phyloP scores from a whole-genome alignment of 345 rosid genomes.

The Corchorus olitorius region DNA sequence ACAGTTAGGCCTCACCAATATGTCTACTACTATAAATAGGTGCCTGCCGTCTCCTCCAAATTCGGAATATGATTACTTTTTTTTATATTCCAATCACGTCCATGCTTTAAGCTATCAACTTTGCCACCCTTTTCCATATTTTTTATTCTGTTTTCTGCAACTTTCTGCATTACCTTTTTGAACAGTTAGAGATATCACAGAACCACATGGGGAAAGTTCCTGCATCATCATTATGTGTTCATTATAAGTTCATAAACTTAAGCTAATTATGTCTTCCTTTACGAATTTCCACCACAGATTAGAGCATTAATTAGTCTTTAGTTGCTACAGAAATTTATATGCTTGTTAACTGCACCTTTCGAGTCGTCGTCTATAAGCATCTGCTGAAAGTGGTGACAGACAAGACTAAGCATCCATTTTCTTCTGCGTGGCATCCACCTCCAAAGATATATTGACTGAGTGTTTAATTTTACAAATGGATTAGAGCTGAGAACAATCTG shows the following conservation, averaged over 20 bases:
- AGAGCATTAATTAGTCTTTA: not conserved
- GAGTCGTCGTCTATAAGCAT: constrained; percentile 17
- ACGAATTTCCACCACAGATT: not conserved
- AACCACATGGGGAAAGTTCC: not conserved
- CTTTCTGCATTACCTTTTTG: not conserved
- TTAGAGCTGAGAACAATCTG: constrained; percentile 21
- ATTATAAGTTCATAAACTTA: not conserved
- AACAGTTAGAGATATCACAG: not conserved
- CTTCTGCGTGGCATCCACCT: constrained; percentile 24
- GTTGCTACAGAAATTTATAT: not conserved
- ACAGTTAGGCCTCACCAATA: not conserved
- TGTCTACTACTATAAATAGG: constrained; percentile 13
- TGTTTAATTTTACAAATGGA: not conserved
- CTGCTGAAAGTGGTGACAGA: constrained; percentile 15
- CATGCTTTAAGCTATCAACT: not conserved
- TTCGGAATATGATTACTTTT: constrained; percentile 6
- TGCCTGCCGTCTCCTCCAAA: not conserved
- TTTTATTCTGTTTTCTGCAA: constrained; percentile 14
- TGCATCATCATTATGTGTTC: not conserved
- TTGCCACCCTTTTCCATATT: not conserved
- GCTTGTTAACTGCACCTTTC: not conserved
- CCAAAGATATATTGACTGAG: not conserved
- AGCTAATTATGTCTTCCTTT: not conserved
- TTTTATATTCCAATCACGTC: constrained; percentile 15
- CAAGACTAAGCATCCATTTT: not conserved